Conservation (phyloP, 2,329 filamentous ascomycete species). For the Lachnellula suecica region DNA sequence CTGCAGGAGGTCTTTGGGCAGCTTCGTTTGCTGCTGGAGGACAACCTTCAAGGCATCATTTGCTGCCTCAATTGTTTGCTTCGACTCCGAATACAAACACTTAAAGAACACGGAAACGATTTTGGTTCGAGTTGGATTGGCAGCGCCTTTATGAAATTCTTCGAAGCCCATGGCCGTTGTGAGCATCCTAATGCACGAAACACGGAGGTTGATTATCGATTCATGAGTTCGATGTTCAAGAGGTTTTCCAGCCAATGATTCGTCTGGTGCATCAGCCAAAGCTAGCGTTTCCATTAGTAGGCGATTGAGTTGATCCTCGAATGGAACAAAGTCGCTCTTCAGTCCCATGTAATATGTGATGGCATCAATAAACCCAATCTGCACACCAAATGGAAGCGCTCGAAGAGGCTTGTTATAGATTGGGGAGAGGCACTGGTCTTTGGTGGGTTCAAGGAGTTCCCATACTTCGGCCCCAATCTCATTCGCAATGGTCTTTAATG, state of each 20-base stretch:
- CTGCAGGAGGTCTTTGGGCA: conserved; percentile 94
- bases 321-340: conserved; percentile 83
- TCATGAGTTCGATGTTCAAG: conserved; percentile 95
- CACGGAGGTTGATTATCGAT: conserved; percentile 84
- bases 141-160: conserved; percentile 78
- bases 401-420: conserved; percentile 95
- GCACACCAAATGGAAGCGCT: conserved; percentile 88
- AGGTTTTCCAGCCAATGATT: conserved; percentile 87
- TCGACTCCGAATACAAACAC: conserved; percentile 88
- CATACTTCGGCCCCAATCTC: conserved; percentile 77
- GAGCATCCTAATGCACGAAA: conserved; percentile 89
- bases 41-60: conserved; percentile 89
- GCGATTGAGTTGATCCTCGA: conserved; percentile 88
- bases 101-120: conserved; percentile 99
- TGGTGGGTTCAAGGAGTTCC: conserved; percentile 86
- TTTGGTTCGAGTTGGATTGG: conserved; percentile 62
- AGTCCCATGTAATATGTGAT: conserved; percentile 93
- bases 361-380: conserved; percentile 98
- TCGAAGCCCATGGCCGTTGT: conserved; percentile 92
- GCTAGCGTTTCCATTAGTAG: conserved; percentile 92
- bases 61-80: conserved; percentile 89
- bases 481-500: conserved; percentile 78
- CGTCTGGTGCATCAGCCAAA: conserved; percentile 90
- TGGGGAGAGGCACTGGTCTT: conserved; percentile 82
- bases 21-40: conserved; percentile 81